Percentiles rank a stretch among this genome's conserved stretches.
Evolutionary conservation across 2,329 filamentous ascomycete species (phyloP).

Genomic region (Colletotrichum sp.): DNA sequence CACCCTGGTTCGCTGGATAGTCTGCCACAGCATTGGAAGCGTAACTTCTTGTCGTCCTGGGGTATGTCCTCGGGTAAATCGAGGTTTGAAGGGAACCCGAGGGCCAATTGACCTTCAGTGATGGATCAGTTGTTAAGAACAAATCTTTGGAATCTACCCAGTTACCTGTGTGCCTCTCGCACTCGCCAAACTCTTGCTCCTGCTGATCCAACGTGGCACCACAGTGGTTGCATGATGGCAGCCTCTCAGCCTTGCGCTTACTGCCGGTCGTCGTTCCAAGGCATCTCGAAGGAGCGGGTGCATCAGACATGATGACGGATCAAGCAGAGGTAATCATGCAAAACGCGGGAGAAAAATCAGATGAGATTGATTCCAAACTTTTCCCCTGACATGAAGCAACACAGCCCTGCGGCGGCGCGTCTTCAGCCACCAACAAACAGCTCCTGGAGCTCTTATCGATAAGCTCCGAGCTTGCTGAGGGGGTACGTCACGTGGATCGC

Average conservation of each 20-base stretch:
- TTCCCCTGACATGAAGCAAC: neutral
- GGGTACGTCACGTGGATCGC: neutral
- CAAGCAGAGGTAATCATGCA: rapidly evolving
- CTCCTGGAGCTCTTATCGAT: neutral
- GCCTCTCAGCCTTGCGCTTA: neutral
- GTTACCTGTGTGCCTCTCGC: neutral
- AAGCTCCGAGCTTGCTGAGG: rapidly evolving
- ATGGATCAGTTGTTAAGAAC: neutral
- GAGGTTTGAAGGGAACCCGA: neutral
- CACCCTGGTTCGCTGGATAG: neutral
- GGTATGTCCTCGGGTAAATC: neutral
- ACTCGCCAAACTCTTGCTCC: neutral
- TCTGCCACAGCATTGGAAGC: neutral
- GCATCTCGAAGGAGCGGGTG: neutral
- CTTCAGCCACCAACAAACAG: neutral
- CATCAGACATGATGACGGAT: neutral
- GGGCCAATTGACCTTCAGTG: neutral
- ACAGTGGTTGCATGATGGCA: neutral
- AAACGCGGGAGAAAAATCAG: rapidly evolving
- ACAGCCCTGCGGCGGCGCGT: neutral
- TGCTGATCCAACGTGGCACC: neutral
- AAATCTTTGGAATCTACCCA: too few species aligned
- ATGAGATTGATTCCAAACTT: neutral
- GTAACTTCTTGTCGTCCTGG: neutral
- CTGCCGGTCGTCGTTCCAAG: neutral